Conservation (phyloP, 1,284 basidiomycete species). For the Abortiporus biennis region DNA sequence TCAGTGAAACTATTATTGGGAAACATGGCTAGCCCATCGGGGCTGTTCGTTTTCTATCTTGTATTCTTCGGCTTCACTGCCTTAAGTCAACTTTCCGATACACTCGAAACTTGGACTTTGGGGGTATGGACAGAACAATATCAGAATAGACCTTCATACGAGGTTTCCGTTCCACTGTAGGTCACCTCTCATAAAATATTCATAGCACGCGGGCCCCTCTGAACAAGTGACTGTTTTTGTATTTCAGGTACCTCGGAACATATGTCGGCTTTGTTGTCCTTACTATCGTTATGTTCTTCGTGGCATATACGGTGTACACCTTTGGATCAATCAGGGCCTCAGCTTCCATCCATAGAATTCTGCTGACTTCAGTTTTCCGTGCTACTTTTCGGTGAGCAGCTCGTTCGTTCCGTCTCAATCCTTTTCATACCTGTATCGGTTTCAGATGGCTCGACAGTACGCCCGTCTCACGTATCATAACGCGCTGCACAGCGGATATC, state of each 20-base stretch:
- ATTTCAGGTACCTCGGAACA: slow-evolving; percentile 32
- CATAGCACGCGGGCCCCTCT: slow-evolving; percentile 19
- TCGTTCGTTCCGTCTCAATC: slow-evolving; percentile 13
- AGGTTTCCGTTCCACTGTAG: slow-evolving; percentile 29
- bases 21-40: slow-evolving; percentile 21
- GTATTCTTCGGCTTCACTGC: slow-evolving; percentile 17
- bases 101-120: slow-evolving; percentile 12
- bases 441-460: slow-evolving; percentile 47
- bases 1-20: slow-evolving; percentile 24
- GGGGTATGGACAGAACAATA: slow-evolving; percentile 26
- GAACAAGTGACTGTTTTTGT: not conserved
- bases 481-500: slow-evolving; percentile 55
- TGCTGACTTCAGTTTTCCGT: slow-evolving; percentile 51
- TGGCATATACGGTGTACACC: slow-evolving; percentile 27
- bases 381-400: slow-evolving; percentile 41
- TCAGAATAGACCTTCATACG: slow-evolving; percentile 36
- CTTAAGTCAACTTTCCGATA: slow-evolving; percentile 5
- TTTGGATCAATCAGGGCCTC: slow-evolving; percentile 44
- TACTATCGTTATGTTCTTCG: slow-evolving; percentile 19
- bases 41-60: slow-evolving; percentile 26
- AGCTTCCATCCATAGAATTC: slow-evolving; percentile 43
- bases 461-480: slow-evolving; percentile 50
- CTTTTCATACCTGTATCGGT: slow-evolving; percentile 2
- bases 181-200: slow-evolving; percentile 20
- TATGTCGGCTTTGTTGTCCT: slow-evolving; percentile 31